These are phyloP conservation scores for Fusarium oligoseptatum DNA, from an alignment of 2,329 filamentous ascomycete species.

Conservation along the genomic window DNA sequence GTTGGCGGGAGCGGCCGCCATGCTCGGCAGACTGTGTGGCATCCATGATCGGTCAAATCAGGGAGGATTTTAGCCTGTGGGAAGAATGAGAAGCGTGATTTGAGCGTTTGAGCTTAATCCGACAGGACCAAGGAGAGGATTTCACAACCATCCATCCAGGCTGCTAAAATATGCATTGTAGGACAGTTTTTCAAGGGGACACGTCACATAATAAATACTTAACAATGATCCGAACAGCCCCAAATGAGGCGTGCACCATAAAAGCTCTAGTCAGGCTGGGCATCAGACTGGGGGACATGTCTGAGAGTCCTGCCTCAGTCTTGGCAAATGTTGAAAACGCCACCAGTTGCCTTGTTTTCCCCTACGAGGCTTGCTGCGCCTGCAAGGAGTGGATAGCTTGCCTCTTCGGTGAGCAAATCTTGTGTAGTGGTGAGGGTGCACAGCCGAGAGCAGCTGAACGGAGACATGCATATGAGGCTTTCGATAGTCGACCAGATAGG, in stretches of 20 bases:
- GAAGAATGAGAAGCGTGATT: neutral
- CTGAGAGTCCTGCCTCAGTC: neutral
- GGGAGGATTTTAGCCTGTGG: neutral
- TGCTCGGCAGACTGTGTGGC: neutral
- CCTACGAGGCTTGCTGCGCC: neutral
- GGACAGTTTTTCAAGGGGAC: neutral
- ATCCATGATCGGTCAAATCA: neutral
- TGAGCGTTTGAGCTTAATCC: neutral
- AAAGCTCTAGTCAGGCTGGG: neutral
- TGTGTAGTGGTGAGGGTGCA: neutral
- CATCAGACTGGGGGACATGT: neutral
- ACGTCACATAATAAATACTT: neutral
- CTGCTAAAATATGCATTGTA: neutral
- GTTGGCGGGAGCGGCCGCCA: neutral
- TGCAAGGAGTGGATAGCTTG: neutral
- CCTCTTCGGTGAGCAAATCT: neutral
- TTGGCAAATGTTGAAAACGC: neutral
- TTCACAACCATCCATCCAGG: neutral
- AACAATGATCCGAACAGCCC: neutral
- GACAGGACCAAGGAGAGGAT: neutral
- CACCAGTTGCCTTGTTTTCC: neutral
- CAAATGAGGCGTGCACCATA: neutral
- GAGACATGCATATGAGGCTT: neutral
- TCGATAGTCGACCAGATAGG: neutral
- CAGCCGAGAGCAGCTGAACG: neutral